Conservation (phyloP, 176 grass and related monocot species). For the Zizania latifolia region DNA sequence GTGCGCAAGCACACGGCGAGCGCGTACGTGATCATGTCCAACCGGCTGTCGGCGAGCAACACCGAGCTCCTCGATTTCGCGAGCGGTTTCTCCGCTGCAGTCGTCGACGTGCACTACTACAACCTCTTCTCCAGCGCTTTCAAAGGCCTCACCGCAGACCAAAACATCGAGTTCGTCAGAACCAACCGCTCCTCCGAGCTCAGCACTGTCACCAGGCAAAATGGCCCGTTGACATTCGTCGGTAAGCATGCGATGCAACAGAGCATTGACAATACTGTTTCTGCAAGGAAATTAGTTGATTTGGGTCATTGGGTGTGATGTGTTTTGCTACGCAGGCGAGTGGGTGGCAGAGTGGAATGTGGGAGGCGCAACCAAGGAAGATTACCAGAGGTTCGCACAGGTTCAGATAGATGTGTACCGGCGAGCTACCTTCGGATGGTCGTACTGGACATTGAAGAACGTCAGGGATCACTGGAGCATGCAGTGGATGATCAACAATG, state of each 20-base stretch:
- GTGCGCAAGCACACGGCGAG: too few species aligned
- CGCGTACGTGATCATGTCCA: conserved; percentile 78
- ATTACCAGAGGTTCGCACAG: conserved; percentile 39
- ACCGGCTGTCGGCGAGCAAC: not conserved
- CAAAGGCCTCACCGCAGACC: conserved; percentile 34
- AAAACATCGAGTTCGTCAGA: conserved; percentile 50
- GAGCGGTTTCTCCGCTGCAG: not conserved
- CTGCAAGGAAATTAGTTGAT: too few species aligned
- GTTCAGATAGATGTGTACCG: conserved; percentile 45
- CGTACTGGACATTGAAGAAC: conserved; percentile 66
- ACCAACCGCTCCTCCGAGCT: conserved; percentile 33
- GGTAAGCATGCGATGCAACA: too few species aligned
- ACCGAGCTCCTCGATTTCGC: conserved; percentile 51
- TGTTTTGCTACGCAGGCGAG: conserved; percentile 32
- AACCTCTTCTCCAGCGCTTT: conserved; percentile 35
- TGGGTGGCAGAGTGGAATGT: conserved; percentile 47
- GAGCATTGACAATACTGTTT: too few species aligned
- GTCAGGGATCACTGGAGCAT: conserved; percentile 51
- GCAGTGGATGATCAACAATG: conserved; percentile 75
- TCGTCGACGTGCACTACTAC: conserved; percentile 67
- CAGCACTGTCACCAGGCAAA: not conserved
- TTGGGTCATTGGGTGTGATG: too few species aligned
- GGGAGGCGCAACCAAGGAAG: not conserved
- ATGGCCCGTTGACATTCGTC: conserved; percentile 49
- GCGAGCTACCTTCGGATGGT: conserved; percentile 54